Conservation (phyloP, 1,139 yeast genomes). For the Hansenula sp. region DNA sequence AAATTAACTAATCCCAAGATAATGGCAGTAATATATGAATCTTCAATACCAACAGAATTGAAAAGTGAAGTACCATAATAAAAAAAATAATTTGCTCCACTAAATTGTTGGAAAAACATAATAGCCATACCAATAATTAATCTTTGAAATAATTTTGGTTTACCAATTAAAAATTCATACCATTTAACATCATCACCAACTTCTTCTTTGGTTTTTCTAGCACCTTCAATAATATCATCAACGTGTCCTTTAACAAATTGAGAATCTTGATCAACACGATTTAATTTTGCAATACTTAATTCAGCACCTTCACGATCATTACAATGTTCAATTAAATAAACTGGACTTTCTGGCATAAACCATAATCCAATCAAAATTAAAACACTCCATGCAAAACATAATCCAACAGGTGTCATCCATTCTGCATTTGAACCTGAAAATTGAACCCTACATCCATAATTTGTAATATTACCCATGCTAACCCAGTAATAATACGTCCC, state of each 20-base stretch:
- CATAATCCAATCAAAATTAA: slow-evolving; percentile 39
- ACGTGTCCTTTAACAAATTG: slow-evolving; percentile 39
- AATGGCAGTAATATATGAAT: slow-evolving; percentile 48
- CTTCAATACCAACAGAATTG: slow-evolving; percentile 41
- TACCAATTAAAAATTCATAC: slow-evolving; percentile 44
- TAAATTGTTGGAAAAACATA: slow-evolving; percentile 54
- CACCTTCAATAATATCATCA: slow-evolving; percentile 28
- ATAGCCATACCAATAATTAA: slow-evolving; percentile 46
- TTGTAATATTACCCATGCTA: slow-evolving; percentile 51
- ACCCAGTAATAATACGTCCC: slow-evolving; percentile 51
- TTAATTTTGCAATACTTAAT: slow-evolving; percentile 42
- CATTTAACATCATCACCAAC: slow-evolving; percentile 38
- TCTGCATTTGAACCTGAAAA: slow-evolving; percentile 24
- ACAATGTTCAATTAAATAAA: slow-evolving; percentile 35
- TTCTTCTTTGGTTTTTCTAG: slow-evolving; percentile 16
- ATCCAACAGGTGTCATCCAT: slow-evolving; percentile 45
- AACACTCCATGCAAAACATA: slow-evolving; percentile 45
- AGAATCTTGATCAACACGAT: slow-evolving; percentile 39
- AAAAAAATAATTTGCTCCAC: slow-evolving; percentile 56
- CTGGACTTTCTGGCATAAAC: slow-evolving; percentile 51
- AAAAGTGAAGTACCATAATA: slow-evolving; percentile 55
- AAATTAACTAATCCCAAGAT: slow-evolving; percentile 73
- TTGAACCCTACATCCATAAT: slow-evolving; percentile 37
- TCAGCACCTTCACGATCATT: slow-evolving; percentile 31
- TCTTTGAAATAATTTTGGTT: slow-evolving; percentile 41